These are phyloP conservation scores for Styphnolobium japonicum DNA, from an alignment of 306 rosid genomes.

Conservation along the genomic window DNA sequence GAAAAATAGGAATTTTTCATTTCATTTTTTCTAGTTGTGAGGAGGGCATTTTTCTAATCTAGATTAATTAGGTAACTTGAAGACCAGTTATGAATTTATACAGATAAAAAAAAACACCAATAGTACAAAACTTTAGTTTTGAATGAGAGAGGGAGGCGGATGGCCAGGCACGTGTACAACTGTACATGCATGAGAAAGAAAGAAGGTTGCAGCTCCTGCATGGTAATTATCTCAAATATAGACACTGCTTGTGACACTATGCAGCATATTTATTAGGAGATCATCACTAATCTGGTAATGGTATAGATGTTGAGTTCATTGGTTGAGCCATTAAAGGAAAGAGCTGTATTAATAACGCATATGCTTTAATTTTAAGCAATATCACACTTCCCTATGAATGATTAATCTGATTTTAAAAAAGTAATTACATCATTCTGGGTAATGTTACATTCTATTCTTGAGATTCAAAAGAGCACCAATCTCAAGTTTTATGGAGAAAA, in stretches of 20 bases:
- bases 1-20: not conserved
- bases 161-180: not conserved
- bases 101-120: not conserved
- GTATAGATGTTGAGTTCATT: not conserved
- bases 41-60: no score
- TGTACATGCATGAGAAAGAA: not conserved
- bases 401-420: not conserved
- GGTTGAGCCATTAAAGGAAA: not conserved
- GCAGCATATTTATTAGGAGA: not conserved
- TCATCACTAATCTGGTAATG: not conserved
- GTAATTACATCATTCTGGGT: not conserved
- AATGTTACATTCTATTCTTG: not conserved
- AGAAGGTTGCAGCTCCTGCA: not conserved
- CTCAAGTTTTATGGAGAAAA: not conserved
- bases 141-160: not conserved
- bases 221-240: not conserved
- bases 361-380: not conserved
- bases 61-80: not conserved
- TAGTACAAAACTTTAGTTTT: not conserved
- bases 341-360: not conserved
- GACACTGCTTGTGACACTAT: not conserved
- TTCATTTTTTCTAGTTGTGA: not conserved
- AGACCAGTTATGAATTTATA: not conserved
- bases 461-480: not conserved
- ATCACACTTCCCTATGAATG: not conserved